phyloP scores from a whole-genome alignment of 2,329 filamentous ascomycete species.

The Pseudogymnoascus sp. region DNA sequence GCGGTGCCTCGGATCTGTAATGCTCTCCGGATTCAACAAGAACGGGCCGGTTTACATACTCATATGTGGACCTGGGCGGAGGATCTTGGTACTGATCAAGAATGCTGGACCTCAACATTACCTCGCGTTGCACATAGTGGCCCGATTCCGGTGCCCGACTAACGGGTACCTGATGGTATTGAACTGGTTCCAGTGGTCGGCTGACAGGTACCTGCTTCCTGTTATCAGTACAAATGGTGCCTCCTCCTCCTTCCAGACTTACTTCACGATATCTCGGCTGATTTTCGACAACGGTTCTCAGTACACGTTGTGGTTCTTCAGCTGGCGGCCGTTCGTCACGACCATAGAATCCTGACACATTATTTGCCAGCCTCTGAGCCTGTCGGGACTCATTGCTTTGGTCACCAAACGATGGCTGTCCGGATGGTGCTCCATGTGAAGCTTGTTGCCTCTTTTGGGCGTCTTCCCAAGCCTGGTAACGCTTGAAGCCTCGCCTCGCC shows the following conservation, averaged over 20 bases:
- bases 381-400: background rate
- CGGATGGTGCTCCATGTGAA: background rate
- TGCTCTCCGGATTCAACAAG: background rate
- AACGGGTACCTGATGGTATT: background rate
- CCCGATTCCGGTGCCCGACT: background rate
- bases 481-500: slow-evolving; percentile 26
- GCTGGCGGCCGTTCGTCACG: background rate
- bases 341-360: background rate
- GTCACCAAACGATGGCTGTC: background rate
- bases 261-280: background rate
- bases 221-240: background rate
- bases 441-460: slow-evolving; percentile 23
- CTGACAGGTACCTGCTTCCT: background rate
- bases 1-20: background rate
- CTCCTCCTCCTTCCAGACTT: background rate
- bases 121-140: background rate
- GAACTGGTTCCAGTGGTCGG: background rate
- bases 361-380: background rate
- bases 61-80: background rate
- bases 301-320: background rate
- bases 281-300: background rate
- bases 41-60: background rate
- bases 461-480: slow-evolving; percentile 30
- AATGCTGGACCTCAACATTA: background rate
- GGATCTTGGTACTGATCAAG: background rate